Conservation (phyloP, 345 rosid species). For the Tarenaya hassleriana region DNA sequence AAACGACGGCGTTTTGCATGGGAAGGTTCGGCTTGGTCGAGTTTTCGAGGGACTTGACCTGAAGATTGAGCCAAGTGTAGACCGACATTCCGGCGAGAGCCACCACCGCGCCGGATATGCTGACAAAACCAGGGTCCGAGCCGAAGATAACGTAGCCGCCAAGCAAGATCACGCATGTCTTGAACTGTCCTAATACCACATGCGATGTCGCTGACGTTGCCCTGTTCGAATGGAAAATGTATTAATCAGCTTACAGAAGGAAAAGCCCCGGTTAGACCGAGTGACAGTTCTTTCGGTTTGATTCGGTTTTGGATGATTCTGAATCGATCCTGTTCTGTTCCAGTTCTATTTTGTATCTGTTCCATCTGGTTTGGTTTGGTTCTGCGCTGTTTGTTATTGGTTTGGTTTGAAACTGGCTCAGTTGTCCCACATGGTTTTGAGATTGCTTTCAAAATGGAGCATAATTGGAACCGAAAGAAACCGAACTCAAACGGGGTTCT, state of each 20-base stretch:
- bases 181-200: slow-evolving; percentile 90
- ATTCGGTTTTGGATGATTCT: no score
- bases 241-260: neutral
- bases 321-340: no score
- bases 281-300: no score
- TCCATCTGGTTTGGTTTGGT: no score
- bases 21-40: slow-evolving; percentile 40
- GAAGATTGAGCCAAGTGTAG: slow-evolving; percentile 59
- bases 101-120: slow-evolving; percentile 69
- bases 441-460: no score
- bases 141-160: slow-evolving; percentile 71
- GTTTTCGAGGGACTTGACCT: slow-evolving; percentile 31
- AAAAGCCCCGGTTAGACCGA: no score
- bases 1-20: slow-evolving; percentile 27
- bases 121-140: slow-evolving; percentile 69
- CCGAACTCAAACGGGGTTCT: no score
- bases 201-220: slow-evolving; percentile 96
- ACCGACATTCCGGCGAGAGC: slow-evolving; percentile 80
- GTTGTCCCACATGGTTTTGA: no score
- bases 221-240: slow-evolving; percentile 29
- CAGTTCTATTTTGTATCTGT: no score
- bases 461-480: no score
- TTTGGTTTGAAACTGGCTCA: no score
- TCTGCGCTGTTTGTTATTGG: no score
- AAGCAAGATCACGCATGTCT: slow-evolving; percentile 75